These are phyloP conservation scores for Petunia axillaris DNA, from an alignment of 257 asterid species.

Conservation along the genomic window DNA sequence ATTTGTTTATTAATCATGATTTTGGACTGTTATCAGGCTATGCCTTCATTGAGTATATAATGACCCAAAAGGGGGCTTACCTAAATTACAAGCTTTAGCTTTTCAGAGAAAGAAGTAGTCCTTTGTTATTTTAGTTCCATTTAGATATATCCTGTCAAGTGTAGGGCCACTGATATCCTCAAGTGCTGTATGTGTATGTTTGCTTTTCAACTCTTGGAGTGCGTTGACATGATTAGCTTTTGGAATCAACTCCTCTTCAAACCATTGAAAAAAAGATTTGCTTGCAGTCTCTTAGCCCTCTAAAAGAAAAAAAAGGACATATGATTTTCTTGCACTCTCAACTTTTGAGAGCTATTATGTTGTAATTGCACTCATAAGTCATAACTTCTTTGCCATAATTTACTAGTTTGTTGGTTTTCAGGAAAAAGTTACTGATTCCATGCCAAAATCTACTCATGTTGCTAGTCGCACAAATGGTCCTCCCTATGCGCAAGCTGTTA, in stretches of 20 bases:
- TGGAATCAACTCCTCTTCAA: background rate
- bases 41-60: background rate
- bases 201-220: background rate
- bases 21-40: background rate
- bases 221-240: background rate
- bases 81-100: background rate
- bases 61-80: background rate
- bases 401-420: slow-evolving; percentile 34
- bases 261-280: background rate
- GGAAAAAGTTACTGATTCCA: slow-evolving; percentile 74
- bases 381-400: slow-evolving; percentile 30
- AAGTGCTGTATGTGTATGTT: background rate
- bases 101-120: background rate
- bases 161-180: background rate
- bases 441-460: slow-evolving; percentile 68
- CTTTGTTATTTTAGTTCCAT: background rate
- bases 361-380: background rate
- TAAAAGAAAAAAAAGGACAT: background rate
- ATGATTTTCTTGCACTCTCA: background rate
- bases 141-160: background rate
- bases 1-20: background rate
- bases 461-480: slow-evolving; percentile 67
- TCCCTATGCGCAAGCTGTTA: slow-evolving; percentile 64
- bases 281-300: background rate
- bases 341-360: background rate